These are phyloP conservation scores for Aspergillus versicolor DNA, from an alignment of 2,329 filamentous ascomycete species.

Conservation along the genomic window DNA sequence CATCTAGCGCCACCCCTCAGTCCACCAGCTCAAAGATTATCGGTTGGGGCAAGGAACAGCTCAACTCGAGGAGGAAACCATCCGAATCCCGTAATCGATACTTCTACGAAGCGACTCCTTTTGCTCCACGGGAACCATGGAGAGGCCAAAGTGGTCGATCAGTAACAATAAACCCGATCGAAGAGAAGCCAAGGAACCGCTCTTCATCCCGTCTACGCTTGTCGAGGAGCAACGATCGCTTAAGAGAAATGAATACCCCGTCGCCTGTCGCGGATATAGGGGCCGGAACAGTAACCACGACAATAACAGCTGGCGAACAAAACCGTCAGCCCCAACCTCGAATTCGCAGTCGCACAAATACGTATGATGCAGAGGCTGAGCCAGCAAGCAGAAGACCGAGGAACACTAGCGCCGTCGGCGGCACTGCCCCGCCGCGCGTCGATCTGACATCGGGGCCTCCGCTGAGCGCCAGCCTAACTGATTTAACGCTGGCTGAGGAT, in stretches of 20 bases:
- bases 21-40: constrained; percentile 30
- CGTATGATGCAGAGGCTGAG: constrained; percentile 27
- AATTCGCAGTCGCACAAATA: constrained; percentile 22
- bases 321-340: constrained; percentile 19
- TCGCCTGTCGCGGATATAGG: constrained; percentile 26
- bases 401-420: constrained; percentile 13
- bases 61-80: constrained; percentile 36
- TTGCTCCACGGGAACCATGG: constrained; percentile 58
- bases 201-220: constrained; percentile 53
- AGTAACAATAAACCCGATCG: constrained; percentile 63
- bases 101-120: constrained; percentile 37
- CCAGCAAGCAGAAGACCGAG: constrained; percentile 1
- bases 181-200: constrained; percentile 57
- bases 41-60: constrained; percentile 38
- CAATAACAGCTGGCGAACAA: constrained; percentile 29
- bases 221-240: constrained; percentile 20
- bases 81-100: constrained; percentile 32
- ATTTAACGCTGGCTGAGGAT: constrained; percentile 37
- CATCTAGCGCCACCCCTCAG: constrained; percentile 24
- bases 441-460: constrained; percentile 24
- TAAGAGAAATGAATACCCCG: constrained; percentile 25
- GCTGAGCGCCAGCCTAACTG: constrained; percentile 33
- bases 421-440: constrained; percentile 22
- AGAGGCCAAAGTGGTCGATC: constrained; percentile 70
- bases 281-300: constrained; percentile 32